Conservation (phyloP, 2,329 filamentous ascomycete genomes). For the Pseudocercospora crystallina region DNA sequence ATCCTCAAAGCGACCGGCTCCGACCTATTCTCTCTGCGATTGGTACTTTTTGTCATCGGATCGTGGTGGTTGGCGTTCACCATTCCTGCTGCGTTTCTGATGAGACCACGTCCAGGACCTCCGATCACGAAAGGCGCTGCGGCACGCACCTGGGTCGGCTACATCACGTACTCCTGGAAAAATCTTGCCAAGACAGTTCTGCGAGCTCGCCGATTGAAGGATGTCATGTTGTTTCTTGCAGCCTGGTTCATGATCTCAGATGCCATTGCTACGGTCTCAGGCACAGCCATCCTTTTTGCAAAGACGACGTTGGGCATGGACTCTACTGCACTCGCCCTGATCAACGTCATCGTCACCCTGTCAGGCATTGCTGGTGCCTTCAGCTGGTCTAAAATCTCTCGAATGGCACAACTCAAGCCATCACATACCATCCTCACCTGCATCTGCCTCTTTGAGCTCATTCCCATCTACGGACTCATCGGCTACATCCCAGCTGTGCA, state of each 20-base stretch:
- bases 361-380: conserved; percentile 86
- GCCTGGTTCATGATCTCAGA: conserved; percentile 96
- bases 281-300: conserved; percentile 91
- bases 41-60: conserved; percentile 84
- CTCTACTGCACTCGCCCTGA: conserved; percentile 81
- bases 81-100: conserved; percentile 81
- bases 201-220: conserved; percentile 69
- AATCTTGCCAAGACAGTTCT: conserved; percentile 78
- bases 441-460: conserved; percentile 85
- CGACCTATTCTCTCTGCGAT: conserved; percentile 77
- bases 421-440: conserved; percentile 91
- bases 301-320: conserved; percentile 92
- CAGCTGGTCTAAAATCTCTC: conserved; percentile 79
- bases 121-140: conserved; percentile 49
- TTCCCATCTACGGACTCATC: conserved; percentile 85
- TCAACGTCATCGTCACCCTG: conserved; percentile 87
- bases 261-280: conserved; percentile 89
- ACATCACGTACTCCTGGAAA: conserved; percentile 81
- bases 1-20: conserved; percentile 72
- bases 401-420: conserved; percentile 66
- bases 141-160: conserved; percentile 60
- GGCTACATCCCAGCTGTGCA: conserved; percentile 82
- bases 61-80: conserved; percentile 93
- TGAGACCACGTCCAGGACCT: conserved; percentile 84
- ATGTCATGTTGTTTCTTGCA: conserved; percentile 75